Evolutionary conservation across 2,329 filamentous ascomycete genomes (phyloP), one percentile per base, ranked within the genome.

Genomic region (Colletotrichum navitas): DNA sequence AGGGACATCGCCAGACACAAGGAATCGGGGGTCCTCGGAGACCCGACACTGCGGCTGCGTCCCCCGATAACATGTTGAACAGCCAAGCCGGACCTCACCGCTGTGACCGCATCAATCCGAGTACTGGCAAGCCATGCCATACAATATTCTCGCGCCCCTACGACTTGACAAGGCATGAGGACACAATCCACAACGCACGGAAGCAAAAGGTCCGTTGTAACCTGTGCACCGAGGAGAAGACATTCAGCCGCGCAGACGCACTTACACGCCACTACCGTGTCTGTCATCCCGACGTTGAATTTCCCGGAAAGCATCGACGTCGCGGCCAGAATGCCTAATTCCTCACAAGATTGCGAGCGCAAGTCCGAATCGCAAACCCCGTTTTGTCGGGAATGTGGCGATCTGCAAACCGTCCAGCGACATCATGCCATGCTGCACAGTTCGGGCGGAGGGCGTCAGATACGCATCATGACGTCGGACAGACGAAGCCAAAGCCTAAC

Each of bases 181-280:
- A 98, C 75, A 98, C 96, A 0, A 98, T 98, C 74, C 96, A 98
- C 87, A 98, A 98, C 77, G 92, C 91, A 1, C 91, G 93, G 77
- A 98, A 98, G 86, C 91, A 95, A 81, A 98, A 98, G 85, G 94
- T 98, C 10, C 91, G 94, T 55, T 99, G 96, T 82, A 91, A 95
- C 74, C 84, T 97, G 59, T 99, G 96, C 83, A 94, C 93, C 1
- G 95, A 98, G 77, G 95, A 98, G 79, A 98, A 98, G 87, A 97
- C 94, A 0, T 99, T 99, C 79, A 97, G 94, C 76, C 91, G 96
- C 69, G 96, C 95, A 74, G 96, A 99, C 84, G 96, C 96, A 1
- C 86, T 98, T 59, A 98, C 95, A 18, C 87, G 96, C 72, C 96
- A 99, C 80, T 97, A 97, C 87, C 91, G 94, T 45, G 95, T 98